Evolutionary conservation across 768 basidiomycete genomes (phyloP).

Genomic region (Boletellus ananas): DNA sequence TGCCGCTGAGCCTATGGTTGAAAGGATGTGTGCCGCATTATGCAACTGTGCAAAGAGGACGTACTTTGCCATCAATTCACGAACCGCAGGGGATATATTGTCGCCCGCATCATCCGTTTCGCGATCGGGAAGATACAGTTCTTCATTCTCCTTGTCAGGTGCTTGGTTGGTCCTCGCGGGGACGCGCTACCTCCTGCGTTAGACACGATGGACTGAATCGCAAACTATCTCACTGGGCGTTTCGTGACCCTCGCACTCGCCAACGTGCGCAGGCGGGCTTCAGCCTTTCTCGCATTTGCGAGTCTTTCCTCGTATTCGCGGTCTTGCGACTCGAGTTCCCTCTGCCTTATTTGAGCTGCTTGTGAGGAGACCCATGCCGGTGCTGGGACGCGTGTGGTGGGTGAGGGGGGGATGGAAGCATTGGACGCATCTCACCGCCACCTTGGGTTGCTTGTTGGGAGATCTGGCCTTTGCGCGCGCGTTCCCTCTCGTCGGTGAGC

Average conservation of each 20-base stretch:
- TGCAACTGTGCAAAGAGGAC: conserved; percentile 12
- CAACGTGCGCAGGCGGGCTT: conserved; percentile 51
- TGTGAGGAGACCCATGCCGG: conserved; percentile 78
- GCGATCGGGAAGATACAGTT: conserved; percentile 68
- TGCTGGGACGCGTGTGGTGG: conserved; percentile 30
- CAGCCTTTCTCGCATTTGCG: conserved; percentile 56
- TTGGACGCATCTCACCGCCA: conserved; percentile 20
- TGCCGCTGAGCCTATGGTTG: conserved; percentile 15
- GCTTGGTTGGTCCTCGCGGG: conserved; percentile 12
- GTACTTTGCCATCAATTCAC: conserved; percentile 77
- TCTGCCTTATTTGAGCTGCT: conserved; percentile 57
- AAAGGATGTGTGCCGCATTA: not conserved
- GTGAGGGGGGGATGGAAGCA: conserved; percentile 5
- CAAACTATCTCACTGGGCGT: conserved; percentile 43
- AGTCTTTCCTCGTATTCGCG: conserved; percentile 60
- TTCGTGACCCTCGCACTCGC: conserved; percentile 58
- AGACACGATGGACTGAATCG: not conserved
- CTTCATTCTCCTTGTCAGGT: conserved; percentile 48
- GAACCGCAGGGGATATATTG: conserved; percentile 75
- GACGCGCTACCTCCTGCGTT: conserved; percentile 23
- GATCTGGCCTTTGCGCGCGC: conserved; percentile 65
- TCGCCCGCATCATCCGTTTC: conserved; percentile 33
- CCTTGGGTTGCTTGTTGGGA: conserved; percentile 27
- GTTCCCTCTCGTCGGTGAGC: conserved; percentile 65
- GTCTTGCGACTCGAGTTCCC: conserved; percentile 67